A percentile compares a stretch with the other conserved stretches of the same genome.
phyloP scores from a whole-genome alignment of 257 asterid species.

The Ilex aquifolium region DNA sequence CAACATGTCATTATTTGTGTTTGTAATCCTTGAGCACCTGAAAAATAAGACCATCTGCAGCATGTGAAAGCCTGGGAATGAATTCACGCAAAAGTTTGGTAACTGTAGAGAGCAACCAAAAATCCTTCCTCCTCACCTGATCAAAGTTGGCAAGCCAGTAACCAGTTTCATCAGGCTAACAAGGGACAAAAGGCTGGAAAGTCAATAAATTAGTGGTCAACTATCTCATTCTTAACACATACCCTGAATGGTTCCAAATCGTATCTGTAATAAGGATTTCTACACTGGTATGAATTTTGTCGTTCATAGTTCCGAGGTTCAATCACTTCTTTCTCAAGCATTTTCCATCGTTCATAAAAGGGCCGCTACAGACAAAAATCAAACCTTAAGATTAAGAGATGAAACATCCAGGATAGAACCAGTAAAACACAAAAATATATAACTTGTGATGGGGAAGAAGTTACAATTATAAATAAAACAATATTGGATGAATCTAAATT shows the following conservation, averaged over 20 bases:
- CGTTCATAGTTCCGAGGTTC: conserved; percentile 83
- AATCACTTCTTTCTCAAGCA: conserved; percentile 92
- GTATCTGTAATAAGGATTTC: conserved; percentile 69
- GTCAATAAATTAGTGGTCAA: not conserved
- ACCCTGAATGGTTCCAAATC: conserved; percentile 98
- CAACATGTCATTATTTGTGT: not conserved
- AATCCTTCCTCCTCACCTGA: conserved; percentile 95
- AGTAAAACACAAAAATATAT: not conserved
- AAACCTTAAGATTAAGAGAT: not conserved
- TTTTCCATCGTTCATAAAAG: conserved; percentile 88
- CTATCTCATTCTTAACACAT: conserved; percentile 10
- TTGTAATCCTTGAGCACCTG: conserved; percentile 48
- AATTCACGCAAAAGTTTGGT: conserved; percentile 76
- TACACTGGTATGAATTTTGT: conserved; percentile 51
- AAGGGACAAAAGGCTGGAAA: not conserved
- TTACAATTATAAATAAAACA: too few relatives aligned
- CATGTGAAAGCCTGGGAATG: conserved; percentile 94
- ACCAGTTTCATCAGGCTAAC: conserved; percentile 5
- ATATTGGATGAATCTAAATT: too few relatives aligned
- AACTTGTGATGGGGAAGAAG: too few relatives aligned
- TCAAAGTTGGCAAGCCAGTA: conserved; percentile 26
- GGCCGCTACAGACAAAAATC: conserved; percentile 54
- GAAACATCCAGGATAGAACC: not conserved
- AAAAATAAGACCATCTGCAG: conserved; percentile 93
- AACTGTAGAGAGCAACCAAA: conserved; percentile 95